Evolutionary conservation across 352 stramenopile genomes (phyloP), one percentile per base, ranked within the genome.

Genomic region (Pythium oligandrum): DNA sequence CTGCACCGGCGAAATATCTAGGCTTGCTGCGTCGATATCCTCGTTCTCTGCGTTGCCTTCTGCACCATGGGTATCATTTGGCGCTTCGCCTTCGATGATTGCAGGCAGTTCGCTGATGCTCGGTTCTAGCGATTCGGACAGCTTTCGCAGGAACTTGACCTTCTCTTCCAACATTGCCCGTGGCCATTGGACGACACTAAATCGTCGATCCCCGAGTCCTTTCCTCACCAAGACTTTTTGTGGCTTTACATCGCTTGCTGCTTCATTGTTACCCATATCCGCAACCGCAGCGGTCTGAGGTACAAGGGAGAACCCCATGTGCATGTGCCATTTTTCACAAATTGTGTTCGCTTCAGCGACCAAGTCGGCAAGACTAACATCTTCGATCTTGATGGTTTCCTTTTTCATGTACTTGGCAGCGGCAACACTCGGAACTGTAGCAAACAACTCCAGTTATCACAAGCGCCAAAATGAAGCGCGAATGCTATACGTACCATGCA

Each of bases 281-380:
- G 55, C 62, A n/a, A 75, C 47, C 1, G 61, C 44, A 47, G 43
- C 43, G 43, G 43, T 31, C 17, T 48, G 43, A 31, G 9, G 9
- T 1, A 30, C 9, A 11, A 48, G 43, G 43, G 43, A 48, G 43
- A 84, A 82, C 30, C 73, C 67, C 44, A 75, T 86, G 37, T 70
- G 65, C 11, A 90, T 51, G 3, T 73, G 48, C 72, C 66, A 85
- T 37, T 80, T 73, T 1, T 64, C 52, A 42, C 71, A 88, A 43
- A 91, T 80, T 8, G 53, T 51, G 40, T 89, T 91, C 0, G 80
- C 80, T 63, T 86, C 78, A 1, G 68, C 54, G 4, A 89, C 64
- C 2, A 86, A 31, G 6, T 57, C 55, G 0, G 47, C 52, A 2
- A 72, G 10, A 17, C 17, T 26, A 26, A 26, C 17, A 26, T 26